Conservation (phyloP, 2,329 filamentous ascomycete genomes). For the Huntiella bhutanensis region DNA sequence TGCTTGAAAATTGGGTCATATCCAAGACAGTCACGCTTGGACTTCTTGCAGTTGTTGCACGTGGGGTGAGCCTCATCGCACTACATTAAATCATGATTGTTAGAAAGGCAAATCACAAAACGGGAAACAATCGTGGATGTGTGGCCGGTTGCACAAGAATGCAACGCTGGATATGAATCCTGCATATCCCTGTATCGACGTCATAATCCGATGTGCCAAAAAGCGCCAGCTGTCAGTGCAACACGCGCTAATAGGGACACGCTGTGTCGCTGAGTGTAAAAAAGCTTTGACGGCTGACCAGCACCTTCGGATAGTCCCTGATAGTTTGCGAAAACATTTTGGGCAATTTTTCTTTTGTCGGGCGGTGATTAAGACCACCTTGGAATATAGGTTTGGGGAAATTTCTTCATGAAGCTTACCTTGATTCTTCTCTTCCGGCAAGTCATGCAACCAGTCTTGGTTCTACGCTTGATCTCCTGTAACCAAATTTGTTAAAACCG, state of each 20-base stretch:
- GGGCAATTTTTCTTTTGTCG: too few relatives aligned
- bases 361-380: too few relatives aligned
- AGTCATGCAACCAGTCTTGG: slow-evolving; percentile 43
- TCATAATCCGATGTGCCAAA: not conserved
- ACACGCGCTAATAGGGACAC: too few relatives aligned
- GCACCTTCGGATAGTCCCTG: too few relatives aligned
- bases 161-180: not conserved
- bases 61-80: slow-evolving; percentile 91
- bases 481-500: not conserved
- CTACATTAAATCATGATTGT: slow-evolving; percentile 26
- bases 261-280: not conserved
- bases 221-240: too few relatives aligned
- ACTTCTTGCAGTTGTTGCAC: slow-evolving; percentile 80
- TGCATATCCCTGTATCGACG: not conserved
- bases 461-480: slow-evolving; percentile 43
- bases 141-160: slow-evolving; percentile 9
- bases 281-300: too few relatives aligned
- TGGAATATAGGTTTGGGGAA: too few relatives aligned
- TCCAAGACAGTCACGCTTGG: slow-evolving; percentile 68
- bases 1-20: slow-evolving; percentile 79
- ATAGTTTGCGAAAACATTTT: too few relatives aligned
- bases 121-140: not conserved
- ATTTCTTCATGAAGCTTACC: slow-evolving; percentile 19
- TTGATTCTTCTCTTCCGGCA: slow-evolving; percentile 44
- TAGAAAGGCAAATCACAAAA: not conserved